Conservation (phyloP, 805 yeast species). For the Wickerhamiella bombiphila region DNA sequence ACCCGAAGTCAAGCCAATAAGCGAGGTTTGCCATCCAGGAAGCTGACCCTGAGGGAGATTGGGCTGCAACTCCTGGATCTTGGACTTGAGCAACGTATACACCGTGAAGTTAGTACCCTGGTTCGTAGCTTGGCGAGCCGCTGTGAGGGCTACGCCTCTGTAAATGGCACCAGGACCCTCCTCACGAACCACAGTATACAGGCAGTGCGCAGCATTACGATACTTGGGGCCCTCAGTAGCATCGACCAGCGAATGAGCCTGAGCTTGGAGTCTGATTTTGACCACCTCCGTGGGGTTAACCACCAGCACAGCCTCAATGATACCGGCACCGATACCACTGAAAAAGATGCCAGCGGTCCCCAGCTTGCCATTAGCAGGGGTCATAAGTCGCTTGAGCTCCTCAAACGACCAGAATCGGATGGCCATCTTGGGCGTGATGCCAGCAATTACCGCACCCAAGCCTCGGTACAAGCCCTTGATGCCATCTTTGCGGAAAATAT, state of each 20-base stretch:
- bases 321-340: conserved; percentile 96
- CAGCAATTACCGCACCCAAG: conserved; percentile 90
- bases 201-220: conserved; percentile 85
- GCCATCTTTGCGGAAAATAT: conserved; percentile 67
- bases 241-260: conserved; percentile 76
- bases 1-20: conserved; percentile 83
- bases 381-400: conserved; percentile 58
- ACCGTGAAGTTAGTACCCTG: conserved; percentile 98
- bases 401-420: conserved; percentile 91
- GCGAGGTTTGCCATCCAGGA: conserved; percentile 89
- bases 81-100: conserved; percentile 69
- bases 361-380: conserved; percentile 47
- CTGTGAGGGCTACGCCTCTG: conserved; percentile 90
- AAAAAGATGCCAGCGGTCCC: conserved; percentile 63
- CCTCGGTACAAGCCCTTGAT: conserved; percentile 85
- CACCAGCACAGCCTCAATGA: conserved; percentile 85
- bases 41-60: conserved; percentile 35
- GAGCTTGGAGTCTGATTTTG: conserved; percentile 91
- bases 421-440: conserved; percentile 97
- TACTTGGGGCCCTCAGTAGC: conserved; percentile 72
- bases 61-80: conserved; percentile 39
- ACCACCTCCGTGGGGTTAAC: conserved; percentile 98
- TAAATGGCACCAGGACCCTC: conserved; percentile 83
- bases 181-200: conserved; percentile 66
- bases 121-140: conserved; percentile 95